phyloP scores from a whole-genome alignment of 106 monocot genomes.

The Allium sativum region DNA sequence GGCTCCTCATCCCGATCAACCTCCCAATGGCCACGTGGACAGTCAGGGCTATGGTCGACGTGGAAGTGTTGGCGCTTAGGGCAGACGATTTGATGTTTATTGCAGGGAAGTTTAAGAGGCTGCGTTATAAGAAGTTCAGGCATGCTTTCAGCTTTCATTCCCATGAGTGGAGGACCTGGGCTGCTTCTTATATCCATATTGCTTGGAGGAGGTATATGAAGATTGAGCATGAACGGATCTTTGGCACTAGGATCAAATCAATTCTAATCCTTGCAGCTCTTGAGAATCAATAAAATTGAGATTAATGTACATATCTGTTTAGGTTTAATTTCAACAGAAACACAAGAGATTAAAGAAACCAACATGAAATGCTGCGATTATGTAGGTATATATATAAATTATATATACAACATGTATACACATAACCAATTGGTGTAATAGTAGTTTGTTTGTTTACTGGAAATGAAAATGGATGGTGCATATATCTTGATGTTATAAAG shows the following conservation, averaged over 20 bases:
- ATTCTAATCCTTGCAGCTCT: no score
- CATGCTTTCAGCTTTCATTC: slow-evolving; percentile 85
- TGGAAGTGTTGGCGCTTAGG: slow-evolving; percentile 69
- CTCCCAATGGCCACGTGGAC: slow-evolving; percentile 75
- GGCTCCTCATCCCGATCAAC: slow-evolving; percentile 36
- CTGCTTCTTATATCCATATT: slow-evolving; percentile 72
- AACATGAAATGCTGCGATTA: no score
- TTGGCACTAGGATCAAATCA: slow-evolving; percentile 31
- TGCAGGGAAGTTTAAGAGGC: slow-evolving; percentile 61
- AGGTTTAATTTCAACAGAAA: no score
- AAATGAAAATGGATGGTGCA: no score
- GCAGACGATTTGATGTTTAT: slow-evolving; percentile 85
- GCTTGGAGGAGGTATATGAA: slow-evolving; percentile 66
- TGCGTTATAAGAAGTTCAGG: slow-evolving; percentile 79
- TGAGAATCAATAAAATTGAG: no score
- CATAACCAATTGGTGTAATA: no score
- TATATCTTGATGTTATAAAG: no score
- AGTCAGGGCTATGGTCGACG: slow-evolving; percentile 54
- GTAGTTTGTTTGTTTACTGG: no score
- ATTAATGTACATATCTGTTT: no score
- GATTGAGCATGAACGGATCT: slow-evolving; percentile 33
- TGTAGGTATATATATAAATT: no score
- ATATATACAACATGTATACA: no score
- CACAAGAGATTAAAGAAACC: no score
- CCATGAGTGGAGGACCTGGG: slow-evolving; percentile 78